Evolutionary conservation across 2,329 filamentous ascomycete genomes (phyloP).

Genomic region (Alternaria triticimaculans): DNA sequence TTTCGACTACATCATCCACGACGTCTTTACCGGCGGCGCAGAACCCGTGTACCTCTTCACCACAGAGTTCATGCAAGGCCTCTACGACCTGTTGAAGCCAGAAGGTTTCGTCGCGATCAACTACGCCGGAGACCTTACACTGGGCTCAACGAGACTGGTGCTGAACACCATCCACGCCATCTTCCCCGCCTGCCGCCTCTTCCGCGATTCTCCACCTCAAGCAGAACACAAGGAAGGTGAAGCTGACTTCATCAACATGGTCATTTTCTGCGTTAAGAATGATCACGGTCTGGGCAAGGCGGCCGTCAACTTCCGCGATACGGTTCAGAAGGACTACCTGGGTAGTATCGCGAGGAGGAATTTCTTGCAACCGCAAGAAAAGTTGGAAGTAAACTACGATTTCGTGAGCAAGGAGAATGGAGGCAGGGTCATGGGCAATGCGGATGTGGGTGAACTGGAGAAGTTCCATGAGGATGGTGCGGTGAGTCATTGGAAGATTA

Average conservation of each 20-base stretch:
- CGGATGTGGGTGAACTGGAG: conserved; percentile 70
- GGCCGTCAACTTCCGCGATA: conserved; percentile 70
- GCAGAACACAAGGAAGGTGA: conserved; percentile 48
- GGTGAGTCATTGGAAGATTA: conserved; percentile 86
- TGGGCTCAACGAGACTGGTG: conserved; percentile 78
- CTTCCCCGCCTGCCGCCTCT: conserved; percentile 90
- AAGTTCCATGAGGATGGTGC: conserved; percentile 79
- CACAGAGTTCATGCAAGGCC: conserved; percentile 75
- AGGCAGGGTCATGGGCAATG: conserved; percentile 64
- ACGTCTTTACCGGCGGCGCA: conserved; percentile 95
- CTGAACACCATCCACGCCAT: conserved; percentile 81
- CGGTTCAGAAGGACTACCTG: conserved; percentile 71
- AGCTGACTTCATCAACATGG: conserved; percentile 89
- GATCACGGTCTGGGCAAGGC: conserved; percentile 39
- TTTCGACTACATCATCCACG: conserved; percentile 95
- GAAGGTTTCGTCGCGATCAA: conserved; percentile 92
- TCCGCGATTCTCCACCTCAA: conserved; percentile 73
- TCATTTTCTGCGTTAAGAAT: conserved; percentile 86
- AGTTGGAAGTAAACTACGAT: conserved; percentile 63
- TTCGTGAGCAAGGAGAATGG: conserved; percentile 40
- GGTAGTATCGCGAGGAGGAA: conserved; percentile 72
- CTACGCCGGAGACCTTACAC: conserved; percentile 86
- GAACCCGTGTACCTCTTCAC: conserved; percentile 92
- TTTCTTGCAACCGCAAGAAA: conserved; percentile 75
- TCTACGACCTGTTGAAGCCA: conserved; percentile 74